A percentile compares a stretch with the other conserved stretches of the same genome.
Evolutionary conservation across 139 green algal species (phyloP).

Genomic region (Picochlorum sp.): DNA sequence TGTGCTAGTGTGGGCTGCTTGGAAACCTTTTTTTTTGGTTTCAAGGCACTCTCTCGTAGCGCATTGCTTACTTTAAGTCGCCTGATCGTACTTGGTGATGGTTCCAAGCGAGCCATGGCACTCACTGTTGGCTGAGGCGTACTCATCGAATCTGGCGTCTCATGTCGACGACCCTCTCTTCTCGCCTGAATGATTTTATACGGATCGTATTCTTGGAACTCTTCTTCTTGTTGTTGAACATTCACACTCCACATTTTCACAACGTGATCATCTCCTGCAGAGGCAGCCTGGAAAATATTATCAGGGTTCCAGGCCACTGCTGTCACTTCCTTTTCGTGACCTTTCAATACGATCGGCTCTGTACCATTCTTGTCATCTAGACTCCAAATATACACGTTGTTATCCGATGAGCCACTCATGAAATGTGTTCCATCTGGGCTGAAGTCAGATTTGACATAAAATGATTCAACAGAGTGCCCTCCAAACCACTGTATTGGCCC

Average conservation of each 20-base stretch:
- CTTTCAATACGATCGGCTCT: slow-evolving; percentile 32
- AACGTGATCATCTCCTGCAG: slow-evolving; percentile 49
- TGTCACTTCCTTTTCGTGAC: slow-evolving; percentile 62
- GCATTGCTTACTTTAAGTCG: too few species aligned
- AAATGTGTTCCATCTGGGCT: slow-evolving; percentile 51
- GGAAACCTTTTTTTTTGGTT: too few species aligned
- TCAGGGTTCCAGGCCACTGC: slow-evolving; percentile 59
- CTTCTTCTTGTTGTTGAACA: slow-evolving; percentile 1
- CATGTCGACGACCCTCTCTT: too few species aligned
- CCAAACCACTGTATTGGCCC: slow-evolving; percentile 26
- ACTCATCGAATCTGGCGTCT: too few species aligned
- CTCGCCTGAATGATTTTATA: too few species aligned
- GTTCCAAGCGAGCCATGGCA: too few species aligned
- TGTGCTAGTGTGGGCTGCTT: too few species aligned
- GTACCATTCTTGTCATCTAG: slow-evolving; percentile 31
- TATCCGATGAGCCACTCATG: slow-evolving; percentile 50
- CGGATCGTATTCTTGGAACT: not conserved
- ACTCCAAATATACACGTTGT: slow-evolving; percentile 54
- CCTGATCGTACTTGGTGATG: too few species aligned
- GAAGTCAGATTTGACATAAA: slow-evolving; percentile 65
- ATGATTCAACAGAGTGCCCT: slow-evolving; percentile 48
- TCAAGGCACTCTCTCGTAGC: too few species aligned
- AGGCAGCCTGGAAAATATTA: slow-evolving; percentile 46
- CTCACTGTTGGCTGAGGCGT: too few species aligned
- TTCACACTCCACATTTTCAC: slow-evolving; percentile 48